These are phyloP conservation scores for Hibiscus mutabilis DNA, from an alignment of 345 rosid genomes.

Conservation along the genomic window DNA sequence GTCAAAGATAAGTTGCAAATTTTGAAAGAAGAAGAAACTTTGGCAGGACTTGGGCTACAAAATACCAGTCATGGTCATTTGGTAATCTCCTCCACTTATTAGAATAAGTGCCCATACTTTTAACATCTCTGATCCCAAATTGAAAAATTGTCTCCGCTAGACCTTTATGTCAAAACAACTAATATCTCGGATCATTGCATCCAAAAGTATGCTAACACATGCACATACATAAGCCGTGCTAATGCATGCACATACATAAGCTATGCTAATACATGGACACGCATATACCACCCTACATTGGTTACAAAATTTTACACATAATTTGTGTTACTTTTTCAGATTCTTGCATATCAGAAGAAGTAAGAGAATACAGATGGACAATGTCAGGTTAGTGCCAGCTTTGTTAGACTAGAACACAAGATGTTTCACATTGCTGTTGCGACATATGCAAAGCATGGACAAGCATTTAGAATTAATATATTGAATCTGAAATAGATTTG, in stretches of 20 bases:
- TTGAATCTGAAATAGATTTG: no score
- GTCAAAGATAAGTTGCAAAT: slow-evolving; percentile 29
- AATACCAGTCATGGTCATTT: slow-evolving; percentile 26
- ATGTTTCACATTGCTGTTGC: neutral
- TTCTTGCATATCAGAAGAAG: slow-evolving; percentile 36
- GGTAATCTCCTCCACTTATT: slow-evolving; percentile 24
- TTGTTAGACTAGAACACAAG: slow-evolving; percentile 3
- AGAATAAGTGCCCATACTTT: neutral
- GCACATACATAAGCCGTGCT: neutral
- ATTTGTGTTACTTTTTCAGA: slow-evolving; percentile 19
- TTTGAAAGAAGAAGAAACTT: slow-evolving; percentile 34
- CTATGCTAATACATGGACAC: no score
- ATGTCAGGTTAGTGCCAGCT: neutral
- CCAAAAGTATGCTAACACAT: no score
- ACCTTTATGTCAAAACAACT: no score
- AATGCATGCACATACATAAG: neutral
- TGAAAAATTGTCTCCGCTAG: no score
- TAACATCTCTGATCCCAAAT: neutral
- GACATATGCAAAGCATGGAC: neutral
- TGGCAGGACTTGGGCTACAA: slow-evolving; percentile 24
- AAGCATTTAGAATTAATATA: neutral
- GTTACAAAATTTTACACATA: neutral
- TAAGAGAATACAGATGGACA: neutral
- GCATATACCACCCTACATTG: no score
- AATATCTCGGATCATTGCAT: no score